Conservation (phyloP, 345 rosid genomes). For the Salix udensis region DNA sequence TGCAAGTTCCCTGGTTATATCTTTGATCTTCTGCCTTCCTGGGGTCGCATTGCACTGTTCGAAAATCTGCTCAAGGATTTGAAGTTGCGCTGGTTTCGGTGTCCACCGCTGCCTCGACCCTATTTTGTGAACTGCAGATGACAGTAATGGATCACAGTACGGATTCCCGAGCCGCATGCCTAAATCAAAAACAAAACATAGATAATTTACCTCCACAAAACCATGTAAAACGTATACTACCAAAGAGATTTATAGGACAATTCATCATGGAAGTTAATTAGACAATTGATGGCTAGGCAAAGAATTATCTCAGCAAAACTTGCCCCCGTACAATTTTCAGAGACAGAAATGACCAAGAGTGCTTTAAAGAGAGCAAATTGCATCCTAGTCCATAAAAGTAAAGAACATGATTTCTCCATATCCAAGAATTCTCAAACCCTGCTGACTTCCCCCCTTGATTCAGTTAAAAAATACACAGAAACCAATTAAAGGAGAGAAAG, state of each 20-base stretch:
- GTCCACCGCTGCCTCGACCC: constrained; percentile 67
- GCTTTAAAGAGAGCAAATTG: no score
- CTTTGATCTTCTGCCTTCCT: constrained; percentile 49
- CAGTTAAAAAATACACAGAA: neutral
- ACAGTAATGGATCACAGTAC: constrained; percentile 39
- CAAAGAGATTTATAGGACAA: no score
- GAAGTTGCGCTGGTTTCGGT: constrained; percentile 56
- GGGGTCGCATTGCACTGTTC: constrained; percentile 55
- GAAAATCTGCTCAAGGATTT: constrained; percentile 54
- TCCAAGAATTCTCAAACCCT: no score
- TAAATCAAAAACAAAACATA: constrained; percentile 8
- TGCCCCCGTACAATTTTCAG: no score
- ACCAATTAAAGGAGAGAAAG: neutral
- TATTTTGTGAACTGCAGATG: constrained; percentile 41
- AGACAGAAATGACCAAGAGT: no score
- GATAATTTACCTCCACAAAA: neutral
- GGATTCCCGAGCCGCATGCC: constrained; percentile 41
- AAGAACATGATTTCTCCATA: no score
- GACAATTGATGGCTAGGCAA: no score
- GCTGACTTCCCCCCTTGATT: no score
- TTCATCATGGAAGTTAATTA: no score
- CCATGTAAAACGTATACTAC: no score
- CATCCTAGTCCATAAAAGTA: no score
- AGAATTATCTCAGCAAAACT: no score
- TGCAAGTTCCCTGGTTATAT: constrained; percentile 45